Evolutionary conservation across 352 stramenopile genomes (phyloP).

Genomic region (Phytopythium chamaehyphon): DNA sequence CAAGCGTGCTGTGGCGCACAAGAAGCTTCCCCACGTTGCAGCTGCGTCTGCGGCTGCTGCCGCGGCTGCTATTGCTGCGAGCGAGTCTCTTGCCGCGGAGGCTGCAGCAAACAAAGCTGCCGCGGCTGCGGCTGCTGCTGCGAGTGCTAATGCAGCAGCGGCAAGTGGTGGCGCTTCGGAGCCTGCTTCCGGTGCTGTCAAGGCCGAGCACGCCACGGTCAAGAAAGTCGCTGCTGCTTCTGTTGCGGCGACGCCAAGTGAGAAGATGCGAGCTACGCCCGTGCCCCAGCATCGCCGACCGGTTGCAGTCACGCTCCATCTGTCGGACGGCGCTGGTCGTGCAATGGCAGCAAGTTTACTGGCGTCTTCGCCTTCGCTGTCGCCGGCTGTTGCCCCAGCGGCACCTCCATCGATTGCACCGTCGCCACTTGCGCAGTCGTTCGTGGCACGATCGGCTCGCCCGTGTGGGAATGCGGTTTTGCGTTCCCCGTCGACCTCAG

Average conservation of each 20-base stretch:
- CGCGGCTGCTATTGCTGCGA: slow-evolving; percentile 3
- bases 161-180: no score
- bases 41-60: slow-evolving; percentile 3
- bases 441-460: slow-evolving; percentile 25
- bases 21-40: slow-evolving; percentile 68
- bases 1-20: slow-evolving; percentile 76
- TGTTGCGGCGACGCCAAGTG: not conserved
- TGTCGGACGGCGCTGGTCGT: slow-evolving; percentile 13
- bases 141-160: no score
- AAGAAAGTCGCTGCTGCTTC: no score
- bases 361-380: slow-evolving; percentile 17
- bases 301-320: slow-evolving; percentile 8
- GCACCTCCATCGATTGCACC: not conserved
- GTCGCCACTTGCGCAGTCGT: slow-evolving; percentile 13
- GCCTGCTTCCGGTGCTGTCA: no score
- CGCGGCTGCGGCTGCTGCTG: no score
- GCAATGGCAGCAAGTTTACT: slow-evolving; percentile 7
- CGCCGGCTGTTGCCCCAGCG: slow-evolving; percentile 10
- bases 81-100: slow-evolving; percentile 1
- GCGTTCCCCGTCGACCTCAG: slow-evolving; percentile 34
- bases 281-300: slow-evolving; percentile 10
- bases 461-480: slow-evolving; percentile 48
- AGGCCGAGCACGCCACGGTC: no score
- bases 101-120: no score
- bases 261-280: not conserved